Evolutionary conservation across 306 rosid genomes (phyloP).

Genomic region (Adenanthera pavonina): DNA sequence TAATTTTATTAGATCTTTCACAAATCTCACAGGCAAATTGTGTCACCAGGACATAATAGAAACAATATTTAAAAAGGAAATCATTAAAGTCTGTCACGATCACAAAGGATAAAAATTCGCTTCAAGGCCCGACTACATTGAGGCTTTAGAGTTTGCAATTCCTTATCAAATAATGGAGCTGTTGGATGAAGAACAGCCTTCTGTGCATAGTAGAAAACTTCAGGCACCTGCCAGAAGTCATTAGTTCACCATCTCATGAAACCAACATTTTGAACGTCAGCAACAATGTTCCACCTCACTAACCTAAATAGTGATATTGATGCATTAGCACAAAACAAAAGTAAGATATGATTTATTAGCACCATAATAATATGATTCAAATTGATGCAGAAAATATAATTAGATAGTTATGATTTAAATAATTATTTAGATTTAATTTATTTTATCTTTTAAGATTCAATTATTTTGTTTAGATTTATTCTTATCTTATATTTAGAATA

Average conservation of each 20-base stretch:
- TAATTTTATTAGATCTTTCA: conserved; percentile 37
- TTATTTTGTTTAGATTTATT: too few relatives aligned
- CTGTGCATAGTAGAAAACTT: conserved; percentile 95
- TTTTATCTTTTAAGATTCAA: too few relatives aligned
- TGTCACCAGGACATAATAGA: conserved; percentile 10
- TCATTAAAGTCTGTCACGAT: conserved; percentile 54
- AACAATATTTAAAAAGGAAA: not conserved
- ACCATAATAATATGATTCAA: not conserved
- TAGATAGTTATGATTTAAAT: too few relatives aligned
- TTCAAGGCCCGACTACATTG: conserved; percentile 91
- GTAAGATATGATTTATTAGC: conserved; percentile 21
- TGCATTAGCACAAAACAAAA: conserved; percentile 20
- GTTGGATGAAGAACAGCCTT: conserved; percentile 99
- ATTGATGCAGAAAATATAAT: too few relatives aligned
- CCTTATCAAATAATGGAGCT: conserved; percentile 92
- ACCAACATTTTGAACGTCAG: not conserved
- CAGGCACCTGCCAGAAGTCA: conserved; percentile 64
- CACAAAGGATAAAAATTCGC: conserved; percentile 91
- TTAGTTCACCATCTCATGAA: not conserved
- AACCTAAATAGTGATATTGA: not conserved
- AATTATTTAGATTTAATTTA: too few relatives aligned
- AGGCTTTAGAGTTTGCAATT: conserved; percentile 90
- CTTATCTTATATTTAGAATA: too few relatives aligned
- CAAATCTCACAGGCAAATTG: not conserved
- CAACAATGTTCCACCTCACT: not conserved